Percentiles rank a stretch among this genome's conserved stretches.
These are phyloP conservation scores for Mesembryanthemum crystallinum DNA, from an alignment of 148 eudicot species.

Conservation along the genomic window DNA sequence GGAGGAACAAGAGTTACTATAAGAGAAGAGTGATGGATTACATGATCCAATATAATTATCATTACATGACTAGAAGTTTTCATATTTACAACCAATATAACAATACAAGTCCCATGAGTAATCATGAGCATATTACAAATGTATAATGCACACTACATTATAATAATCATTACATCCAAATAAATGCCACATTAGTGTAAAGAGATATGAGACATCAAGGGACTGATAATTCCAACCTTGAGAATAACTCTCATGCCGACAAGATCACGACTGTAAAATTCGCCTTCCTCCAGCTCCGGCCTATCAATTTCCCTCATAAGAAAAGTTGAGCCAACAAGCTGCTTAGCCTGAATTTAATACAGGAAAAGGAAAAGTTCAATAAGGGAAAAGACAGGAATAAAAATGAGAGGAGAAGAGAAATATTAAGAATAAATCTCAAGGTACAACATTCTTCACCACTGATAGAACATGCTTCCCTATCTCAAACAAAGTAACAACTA, in stretches of 20 bases:
- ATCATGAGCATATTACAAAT: too few relatives aligned
- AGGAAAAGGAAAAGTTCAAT: background rate
- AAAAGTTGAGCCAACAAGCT: conserved; percentile 76
- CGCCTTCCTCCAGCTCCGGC: conserved; percentile 88
- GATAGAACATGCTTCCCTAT: background rate
- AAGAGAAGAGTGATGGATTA: too few relatives aligned
- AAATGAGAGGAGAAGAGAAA: background rate
- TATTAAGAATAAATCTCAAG: background rate
- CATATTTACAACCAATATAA: background rate
- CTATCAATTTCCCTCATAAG: conserved; percentile 66
- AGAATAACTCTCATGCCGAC: conserved; percentile 82
- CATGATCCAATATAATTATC: too few relatives aligned
- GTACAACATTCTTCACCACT: background rate
- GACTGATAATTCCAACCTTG: conserved; percentile 49
- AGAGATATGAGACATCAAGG: background rate
- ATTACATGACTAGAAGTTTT: too few relatives aligned
- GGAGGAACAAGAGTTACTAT: too few relatives aligned
- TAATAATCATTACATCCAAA: too few relatives aligned
- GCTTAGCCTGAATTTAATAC: conserved; percentile 59
- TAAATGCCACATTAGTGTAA: too few relatives aligned
- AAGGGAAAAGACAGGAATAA: background rate
- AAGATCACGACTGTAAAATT: conserved; percentile 84
- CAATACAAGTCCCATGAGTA: too few relatives aligned
- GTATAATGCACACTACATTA: too few relatives aligned
- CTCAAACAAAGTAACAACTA: background rate